Evolutionary conservation across 108 stramenopile genomes (phyloP).

Genomic region (Skeletonema costatum): DNA sequence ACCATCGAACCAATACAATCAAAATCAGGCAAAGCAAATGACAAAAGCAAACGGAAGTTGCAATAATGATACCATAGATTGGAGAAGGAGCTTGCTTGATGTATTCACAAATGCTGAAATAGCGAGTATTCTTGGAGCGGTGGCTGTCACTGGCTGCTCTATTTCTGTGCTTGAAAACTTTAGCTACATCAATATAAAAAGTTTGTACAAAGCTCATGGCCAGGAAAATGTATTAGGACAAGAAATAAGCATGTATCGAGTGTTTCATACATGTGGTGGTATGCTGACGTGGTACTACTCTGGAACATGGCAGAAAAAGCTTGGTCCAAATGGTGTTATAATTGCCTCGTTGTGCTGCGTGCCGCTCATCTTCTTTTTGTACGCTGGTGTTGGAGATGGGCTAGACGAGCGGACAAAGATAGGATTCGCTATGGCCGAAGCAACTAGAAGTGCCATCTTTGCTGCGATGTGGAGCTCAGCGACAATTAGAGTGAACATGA

Average conservation of each 20-base stretch:
- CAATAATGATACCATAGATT: background rate
- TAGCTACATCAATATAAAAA: constrained; percentile 42
- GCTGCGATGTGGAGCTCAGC: constrained; percentile 44
- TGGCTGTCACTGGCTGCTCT: constrained; percentile 25
- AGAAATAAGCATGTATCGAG: constrained; percentile 28
- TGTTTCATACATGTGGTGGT: constrained; percentile 29
- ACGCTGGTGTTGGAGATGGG: constrained; percentile 24
- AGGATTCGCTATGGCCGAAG: constrained; percentile 34
- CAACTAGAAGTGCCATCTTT: constrained; percentile 36
- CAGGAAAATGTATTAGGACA: constrained; percentile 17
- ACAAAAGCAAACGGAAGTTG: background rate
- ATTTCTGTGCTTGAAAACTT: constrained; percentile 39
- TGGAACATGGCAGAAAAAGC: constrained; percentile 11
- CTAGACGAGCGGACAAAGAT: constrained; percentile 22
- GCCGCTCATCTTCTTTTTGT: constrained; percentile 33
- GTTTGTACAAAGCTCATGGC: constrained; percentile 16
- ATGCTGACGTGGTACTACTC: constrained; percentile 34
- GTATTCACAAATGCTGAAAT: constrained; percentile 20
- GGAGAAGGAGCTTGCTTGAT: constrained; percentile 24
- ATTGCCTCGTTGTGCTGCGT: constrained; percentile 23
- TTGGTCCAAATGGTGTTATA: constrained; percentile 35
- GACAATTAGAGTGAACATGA: constrained; percentile 27
- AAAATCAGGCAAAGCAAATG: background rate
- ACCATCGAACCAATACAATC: background rate
- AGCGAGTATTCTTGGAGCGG: constrained; percentile 26